Conservation (phyloP, 257 asterid genomes). For the Gentiana macrophylla region DNA sequence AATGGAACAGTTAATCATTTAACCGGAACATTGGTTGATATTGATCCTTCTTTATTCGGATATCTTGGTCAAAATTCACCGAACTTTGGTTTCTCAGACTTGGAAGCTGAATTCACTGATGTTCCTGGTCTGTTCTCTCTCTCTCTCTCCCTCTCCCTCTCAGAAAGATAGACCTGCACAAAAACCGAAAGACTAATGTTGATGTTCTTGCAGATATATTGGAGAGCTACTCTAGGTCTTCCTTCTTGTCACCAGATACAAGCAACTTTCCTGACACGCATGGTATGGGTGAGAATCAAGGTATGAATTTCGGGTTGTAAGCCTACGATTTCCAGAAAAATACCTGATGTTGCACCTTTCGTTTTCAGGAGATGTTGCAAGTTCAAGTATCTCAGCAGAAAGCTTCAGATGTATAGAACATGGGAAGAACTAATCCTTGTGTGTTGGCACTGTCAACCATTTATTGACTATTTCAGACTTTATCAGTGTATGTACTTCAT, state of each 20-base stretch:
- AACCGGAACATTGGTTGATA: slow-evolving; percentile 40
- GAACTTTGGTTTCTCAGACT: slow-evolving; percentile 41
- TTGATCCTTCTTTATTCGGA: slow-evolving; percentile 49
- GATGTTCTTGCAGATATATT: slow-evolving; percentile 40
- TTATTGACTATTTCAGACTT: slow-evolving; percentile 1
- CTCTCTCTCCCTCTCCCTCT: slow-evolving; percentile 10
- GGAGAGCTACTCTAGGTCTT: slow-evolving; percentile 53
- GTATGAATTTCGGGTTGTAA: background rate
- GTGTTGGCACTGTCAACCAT: background rate
- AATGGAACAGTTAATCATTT: slow-evolving; percentile 19
- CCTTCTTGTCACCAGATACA: slow-evolving; percentile 37
- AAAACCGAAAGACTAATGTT: background rate
- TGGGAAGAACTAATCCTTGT: slow-evolving; percentile 34
- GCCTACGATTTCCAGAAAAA: background rate
- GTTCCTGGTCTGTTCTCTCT: slow-evolving; percentile 41
- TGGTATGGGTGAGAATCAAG: slow-evolving; percentile 33
- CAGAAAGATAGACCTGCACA: background rate
- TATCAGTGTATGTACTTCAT: background rate
- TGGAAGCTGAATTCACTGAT: slow-evolving; percentile 40
- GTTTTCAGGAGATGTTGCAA: slow-evolving; percentile 45
- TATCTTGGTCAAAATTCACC: slow-evolving; percentile 44
- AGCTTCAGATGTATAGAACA: slow-evolving; percentile 38
- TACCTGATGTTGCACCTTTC: slow-evolving; percentile 10
- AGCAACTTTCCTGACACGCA: slow-evolving; percentile 47
- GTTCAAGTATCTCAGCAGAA: slow-evolving; percentile 43